These are phyloP conservation scores for Vairimorpha ceranae DNA, from an alignment of 371 early-diverging fungal species.

Conservation along the genomic window DNA sequence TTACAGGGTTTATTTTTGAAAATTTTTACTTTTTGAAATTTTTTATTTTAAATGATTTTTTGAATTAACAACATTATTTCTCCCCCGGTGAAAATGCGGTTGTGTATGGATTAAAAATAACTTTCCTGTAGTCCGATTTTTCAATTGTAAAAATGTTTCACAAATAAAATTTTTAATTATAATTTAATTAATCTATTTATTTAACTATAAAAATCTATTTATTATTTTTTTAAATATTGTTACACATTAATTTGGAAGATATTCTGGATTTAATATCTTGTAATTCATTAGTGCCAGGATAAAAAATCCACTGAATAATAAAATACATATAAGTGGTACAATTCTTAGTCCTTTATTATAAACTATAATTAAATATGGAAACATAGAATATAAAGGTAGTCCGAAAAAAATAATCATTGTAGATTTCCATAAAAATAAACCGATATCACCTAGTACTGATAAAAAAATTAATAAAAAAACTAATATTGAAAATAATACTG, in stretches of 20 bases:
- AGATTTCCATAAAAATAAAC: constrained; percentile 1
- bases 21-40: no score
- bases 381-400: constrained; percentile 17
- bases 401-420: constrained; percentile 2
- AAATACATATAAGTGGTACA: background rate
- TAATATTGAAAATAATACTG: background rate
- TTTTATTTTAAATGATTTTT: no score
- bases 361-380: background rate
- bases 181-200: no score
- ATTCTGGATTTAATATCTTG: background rate
- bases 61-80: no score
- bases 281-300: background rate
- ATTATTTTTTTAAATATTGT: no score
- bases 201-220: no score
- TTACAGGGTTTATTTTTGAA: no score
- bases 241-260: background rate
- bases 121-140: no score
- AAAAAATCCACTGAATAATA: background rate
- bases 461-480: background rate
- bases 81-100: no score
- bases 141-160: no score
- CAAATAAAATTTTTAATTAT: no score
- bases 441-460: background rate
- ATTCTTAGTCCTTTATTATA: background rate
- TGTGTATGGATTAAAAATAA: no score